Percentiles rank a stretch among this genome's conserved stretches.
phyloP scores from a whole-genome alignment of 257 asterid species.

The Petrea volubilis region DNA sequence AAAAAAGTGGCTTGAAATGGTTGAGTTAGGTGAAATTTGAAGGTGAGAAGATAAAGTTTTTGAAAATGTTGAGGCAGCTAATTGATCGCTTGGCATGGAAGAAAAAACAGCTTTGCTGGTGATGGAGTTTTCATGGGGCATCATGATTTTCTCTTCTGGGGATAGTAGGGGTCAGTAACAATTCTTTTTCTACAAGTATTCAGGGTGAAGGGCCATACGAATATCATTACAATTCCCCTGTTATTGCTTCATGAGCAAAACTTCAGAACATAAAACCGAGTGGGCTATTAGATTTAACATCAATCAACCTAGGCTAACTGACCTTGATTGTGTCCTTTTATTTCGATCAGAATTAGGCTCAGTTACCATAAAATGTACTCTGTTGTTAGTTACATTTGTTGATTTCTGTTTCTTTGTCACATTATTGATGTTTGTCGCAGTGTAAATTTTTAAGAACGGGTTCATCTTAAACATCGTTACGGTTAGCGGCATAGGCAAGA shows the following conservation, averaged over 20 bases:
- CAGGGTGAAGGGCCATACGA: background rate
- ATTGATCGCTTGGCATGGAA: slow-evolving; percentile 46
- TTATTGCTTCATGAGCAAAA: background rate
- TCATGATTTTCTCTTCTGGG: slow-evolving; percentile 1
- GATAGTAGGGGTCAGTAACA: slow-evolving; percentile 3
- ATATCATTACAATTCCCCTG: background rate
- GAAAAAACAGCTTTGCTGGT: slow-evolving; percentile 23
- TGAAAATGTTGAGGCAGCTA: slow-evolving; percentile 37
- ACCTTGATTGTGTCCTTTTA: background rate
- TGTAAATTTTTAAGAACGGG: background rate
- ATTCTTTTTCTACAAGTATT: slow-evolving; percentile 26
- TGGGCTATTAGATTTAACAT: background rate
- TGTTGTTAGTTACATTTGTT: no score
- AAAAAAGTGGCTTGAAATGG: background rate
- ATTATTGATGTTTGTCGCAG: background rate
- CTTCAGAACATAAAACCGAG: background rate
- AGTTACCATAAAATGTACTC: no score
- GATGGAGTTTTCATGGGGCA: slow-evolving; percentile 2
- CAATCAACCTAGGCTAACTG: background rate
- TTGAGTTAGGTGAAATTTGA: slow-evolving; percentile 25
- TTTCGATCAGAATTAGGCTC: no score
- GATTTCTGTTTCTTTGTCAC: background rate
- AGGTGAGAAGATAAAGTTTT: slow-evolving; percentile 37
- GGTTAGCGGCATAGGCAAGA: no score
- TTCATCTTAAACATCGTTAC: background rate